Evolutionary conservation across 345 rosid species (phyloP).

Genomic region (Ricinus communis): DNA sequence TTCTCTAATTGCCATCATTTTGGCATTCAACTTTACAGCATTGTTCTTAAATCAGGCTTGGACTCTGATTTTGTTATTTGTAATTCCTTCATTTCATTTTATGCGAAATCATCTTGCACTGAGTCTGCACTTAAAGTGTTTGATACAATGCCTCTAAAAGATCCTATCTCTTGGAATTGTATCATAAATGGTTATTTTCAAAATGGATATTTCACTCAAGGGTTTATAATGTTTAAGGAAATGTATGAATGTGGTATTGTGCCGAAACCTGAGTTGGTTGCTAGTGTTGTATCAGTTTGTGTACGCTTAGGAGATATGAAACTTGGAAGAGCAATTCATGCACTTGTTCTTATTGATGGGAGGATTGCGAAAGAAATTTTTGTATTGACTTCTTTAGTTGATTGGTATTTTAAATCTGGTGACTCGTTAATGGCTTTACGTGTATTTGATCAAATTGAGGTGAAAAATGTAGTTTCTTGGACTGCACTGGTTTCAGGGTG

Average conservation of each 20-base stretch:
- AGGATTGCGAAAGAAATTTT: constrained; percentile 37
- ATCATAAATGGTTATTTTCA: constrained; percentile 37
- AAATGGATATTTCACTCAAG: constrained; percentile 33
- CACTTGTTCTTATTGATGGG: constrained; percentile 39
- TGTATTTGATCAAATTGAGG: constrained; percentile 40
- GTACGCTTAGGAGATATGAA: constrained; percentile 24
- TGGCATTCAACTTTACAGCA: constrained; percentile 44
- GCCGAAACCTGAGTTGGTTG: constrained; percentile 52
- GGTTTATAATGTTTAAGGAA: constrained; percentile 31
- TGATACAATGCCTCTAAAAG: constrained; percentile 47
- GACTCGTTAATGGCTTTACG: constrained; percentile 31
- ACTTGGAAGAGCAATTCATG: constrained; percentile 47
- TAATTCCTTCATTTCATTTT: constrained; percentile 52
- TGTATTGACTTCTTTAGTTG: constrained; percentile 46
- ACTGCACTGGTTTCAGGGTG: constrained; percentile 57
- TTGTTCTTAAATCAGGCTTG: constrained; percentile 47
- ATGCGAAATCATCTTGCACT: constrained; percentile 26
- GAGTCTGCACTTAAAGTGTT: constrained; percentile 34
- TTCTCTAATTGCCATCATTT: constrained; percentile 14
- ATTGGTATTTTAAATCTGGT: constrained; percentile 46
- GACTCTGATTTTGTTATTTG: constrained; percentile 37
- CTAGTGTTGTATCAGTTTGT: constrained; percentile 40
- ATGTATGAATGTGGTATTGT: constrained; percentile 42
- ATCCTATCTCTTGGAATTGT: constrained; percentile 45
- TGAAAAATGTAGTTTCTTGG: constrained; percentile 56